These are phyloP conservation scores for Asterochloris erici DNA, from an alignment of 139 green algal genomes.

Conservation along the genomic window DNA sequence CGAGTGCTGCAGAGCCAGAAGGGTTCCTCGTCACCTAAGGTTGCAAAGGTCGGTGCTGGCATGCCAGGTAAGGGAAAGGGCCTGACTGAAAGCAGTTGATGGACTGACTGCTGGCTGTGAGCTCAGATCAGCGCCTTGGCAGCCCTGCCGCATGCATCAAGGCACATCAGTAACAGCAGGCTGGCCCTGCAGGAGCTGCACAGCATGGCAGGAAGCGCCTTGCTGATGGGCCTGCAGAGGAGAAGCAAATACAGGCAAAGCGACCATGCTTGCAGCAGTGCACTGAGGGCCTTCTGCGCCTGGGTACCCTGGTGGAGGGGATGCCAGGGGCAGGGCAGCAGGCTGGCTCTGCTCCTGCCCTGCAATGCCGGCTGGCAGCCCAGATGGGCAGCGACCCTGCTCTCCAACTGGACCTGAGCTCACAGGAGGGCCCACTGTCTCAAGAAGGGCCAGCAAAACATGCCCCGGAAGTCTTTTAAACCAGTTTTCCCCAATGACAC, in stretches of 20 bases:
- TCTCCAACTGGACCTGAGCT: constrained; percentile 10
- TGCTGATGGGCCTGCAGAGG: background rate
- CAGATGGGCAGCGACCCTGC: background rate
- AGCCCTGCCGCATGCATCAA: constrained; percentile 1
- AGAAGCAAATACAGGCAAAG: background rate
- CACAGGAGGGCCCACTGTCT: constrained; percentile 3
- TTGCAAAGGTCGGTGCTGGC: background rate
- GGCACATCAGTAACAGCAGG: background rate
- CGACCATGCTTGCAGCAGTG: background rate
- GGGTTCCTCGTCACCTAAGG: constrained; percentile 2
- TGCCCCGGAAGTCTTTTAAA: too few species aligned
- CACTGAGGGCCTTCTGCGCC: background rate
- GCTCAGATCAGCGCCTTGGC: background rate
- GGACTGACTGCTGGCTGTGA: background rate
- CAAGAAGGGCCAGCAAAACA: too few species aligned
- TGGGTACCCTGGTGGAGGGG: background rate
- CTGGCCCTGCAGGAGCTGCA: background rate
- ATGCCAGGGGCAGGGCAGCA: background rate
- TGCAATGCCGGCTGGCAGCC: background rate
- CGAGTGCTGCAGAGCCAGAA: constrained; percentile 14
- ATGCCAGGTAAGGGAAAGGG: background rate
- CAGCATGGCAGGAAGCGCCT: background rate
- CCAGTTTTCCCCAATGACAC: background rate
- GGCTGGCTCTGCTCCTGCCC: too few species aligned
- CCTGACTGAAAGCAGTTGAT: background rate